Evolutionary conservation across 768 basidiomycete genomes (phyloP).

Genomic region (Russula abietina): DNA sequence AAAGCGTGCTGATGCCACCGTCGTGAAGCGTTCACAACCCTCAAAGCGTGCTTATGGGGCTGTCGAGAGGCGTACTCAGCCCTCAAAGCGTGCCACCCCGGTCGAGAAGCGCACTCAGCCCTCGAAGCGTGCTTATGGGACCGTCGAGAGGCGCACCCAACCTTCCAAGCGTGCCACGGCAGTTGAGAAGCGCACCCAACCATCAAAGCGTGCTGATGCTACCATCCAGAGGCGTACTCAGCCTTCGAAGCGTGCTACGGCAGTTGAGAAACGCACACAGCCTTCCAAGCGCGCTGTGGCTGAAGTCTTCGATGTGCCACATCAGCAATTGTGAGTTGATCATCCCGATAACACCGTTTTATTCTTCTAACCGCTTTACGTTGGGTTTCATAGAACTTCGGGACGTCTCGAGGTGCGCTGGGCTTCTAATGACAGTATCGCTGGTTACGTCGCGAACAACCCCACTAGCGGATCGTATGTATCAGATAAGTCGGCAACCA

Average conservation of each 20-base stretch:
- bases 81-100: not conserved
- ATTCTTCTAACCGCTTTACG: not conserved
- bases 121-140: no score
- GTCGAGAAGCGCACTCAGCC: no score
- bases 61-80: no score
- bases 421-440: not conserved
- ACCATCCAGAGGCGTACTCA: no score
- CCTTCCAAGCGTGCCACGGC: not conserved
- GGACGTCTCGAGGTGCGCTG: constrained; percentile 1
- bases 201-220: not conserved
- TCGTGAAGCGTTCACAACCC: not conserved
- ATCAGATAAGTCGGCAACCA: no score
- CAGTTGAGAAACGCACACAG: no score
- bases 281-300: not conserved
- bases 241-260: no score
- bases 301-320: not conserved
- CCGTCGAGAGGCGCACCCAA: no score
- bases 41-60: not conserved
- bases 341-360: no score
- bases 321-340: not conserved
- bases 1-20: not conserved
- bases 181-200: not conserved
- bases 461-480: not conserved
- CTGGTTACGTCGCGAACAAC: not conserved
- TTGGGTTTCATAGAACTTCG: not conserved